These are phyloP conservation scores for Irineochytrium annulatum DNA, from an alignment of 192 early-diverging fungal genomes.

Conservation along the genomic window DNA sequence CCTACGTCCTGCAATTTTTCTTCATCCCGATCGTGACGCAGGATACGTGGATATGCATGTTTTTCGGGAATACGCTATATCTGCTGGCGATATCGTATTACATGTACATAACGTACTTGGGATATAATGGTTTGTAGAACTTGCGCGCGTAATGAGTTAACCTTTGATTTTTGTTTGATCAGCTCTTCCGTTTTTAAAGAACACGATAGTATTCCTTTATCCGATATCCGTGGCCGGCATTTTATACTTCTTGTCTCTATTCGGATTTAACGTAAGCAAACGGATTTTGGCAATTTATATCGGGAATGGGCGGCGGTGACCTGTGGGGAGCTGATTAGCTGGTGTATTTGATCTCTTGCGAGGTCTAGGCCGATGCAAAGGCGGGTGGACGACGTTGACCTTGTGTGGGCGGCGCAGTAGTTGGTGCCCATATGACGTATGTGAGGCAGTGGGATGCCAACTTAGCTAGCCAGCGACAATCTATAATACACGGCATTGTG, in stretches of 20 bases:
- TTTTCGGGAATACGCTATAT: slow-evolving; percentile 89
- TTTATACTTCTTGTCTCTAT: slow-evolving; percentile 42
- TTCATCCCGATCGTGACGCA: slow-evolving; percentile 78
- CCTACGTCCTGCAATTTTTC: slow-evolving; percentile 91
- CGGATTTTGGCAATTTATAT: slow-evolving; percentile 66
- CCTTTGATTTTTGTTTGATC: slow-evolving; percentile 7
- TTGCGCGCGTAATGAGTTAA: slow-evolving; percentile 5
- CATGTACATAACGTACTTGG: slow-evolving; percentile 85
- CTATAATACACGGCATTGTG: no score
- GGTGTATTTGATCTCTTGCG: no score
- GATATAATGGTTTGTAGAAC: slow-evolving; percentile 73
- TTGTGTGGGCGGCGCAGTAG: no score
- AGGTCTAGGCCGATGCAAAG: no score
- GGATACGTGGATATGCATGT: slow-evolving; percentile 73
- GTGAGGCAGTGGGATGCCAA: no score
- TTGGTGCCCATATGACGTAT: no score
- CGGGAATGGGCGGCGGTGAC: no score
- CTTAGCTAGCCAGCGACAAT: no score
- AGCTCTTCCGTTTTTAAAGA: slow-evolving; percentile 90
- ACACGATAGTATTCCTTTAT: slow-evolving; percentile 85
- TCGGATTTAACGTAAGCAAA: slow-evolving; percentile 68
- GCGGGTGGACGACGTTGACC: no score
- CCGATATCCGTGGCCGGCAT: slow-evolving; percentile 62
- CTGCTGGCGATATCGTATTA: slow-evolving; percentile 75
- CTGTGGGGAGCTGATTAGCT: no score